phyloP scores from a whole-genome alignment of 352 stramenopile species.

The Phytophthora palmivora region DNA sequence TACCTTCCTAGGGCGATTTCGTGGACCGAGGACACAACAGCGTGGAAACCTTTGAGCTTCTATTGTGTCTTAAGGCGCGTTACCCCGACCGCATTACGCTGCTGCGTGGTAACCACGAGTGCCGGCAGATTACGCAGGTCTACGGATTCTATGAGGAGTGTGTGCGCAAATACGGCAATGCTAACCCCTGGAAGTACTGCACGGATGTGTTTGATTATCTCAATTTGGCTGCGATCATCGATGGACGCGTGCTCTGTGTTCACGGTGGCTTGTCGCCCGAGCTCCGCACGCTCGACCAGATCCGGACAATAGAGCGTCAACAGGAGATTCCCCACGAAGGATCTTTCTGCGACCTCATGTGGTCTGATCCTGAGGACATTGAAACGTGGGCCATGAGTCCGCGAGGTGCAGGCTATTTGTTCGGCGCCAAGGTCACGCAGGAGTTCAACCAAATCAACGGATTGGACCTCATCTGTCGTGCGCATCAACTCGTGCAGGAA shows the following conservation, averaged over 20 bases:
- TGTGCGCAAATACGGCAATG: conserved; percentile 97
- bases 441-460: conserved; percentile 94
- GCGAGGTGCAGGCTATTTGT: conserved; percentile 89
- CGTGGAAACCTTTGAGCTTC: conserved; percentile 90
- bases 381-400: conserved; percentile 91
- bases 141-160: conserved; percentile 99
- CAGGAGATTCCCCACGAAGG: conserved; percentile 96
- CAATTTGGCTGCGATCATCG: conserved; percentile 94
- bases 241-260: conserved; percentile 92
- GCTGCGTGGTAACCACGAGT: conserved; percentile 91
- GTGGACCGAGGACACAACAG: conserved; percentile 92
- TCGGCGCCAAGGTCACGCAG: conserved; percentile 86
- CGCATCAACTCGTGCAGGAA: conserved; percentile 91
- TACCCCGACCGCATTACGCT: conserved; percentile 91
- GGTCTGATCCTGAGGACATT: conserved; percentile 97
- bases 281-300: conserved; percentile 95
- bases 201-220: conserved; percentile 98
- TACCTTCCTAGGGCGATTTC: conserved; percentile 78
- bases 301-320: conserved; percentile 96
- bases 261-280: conserved; percentile 96
- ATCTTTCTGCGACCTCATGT: conserved; percentile 98
- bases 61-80: conserved; percentile 86
- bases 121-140: conserved; percentile 96
- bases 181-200: conserved; percentile 96
- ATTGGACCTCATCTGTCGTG: conserved; percentile 89